Evolutionary conservation across 176 grass and related monocot species (phyloP), one percentile per base, ranked within the genome.

Genomic region (Cenchrus americanus): DNA sequence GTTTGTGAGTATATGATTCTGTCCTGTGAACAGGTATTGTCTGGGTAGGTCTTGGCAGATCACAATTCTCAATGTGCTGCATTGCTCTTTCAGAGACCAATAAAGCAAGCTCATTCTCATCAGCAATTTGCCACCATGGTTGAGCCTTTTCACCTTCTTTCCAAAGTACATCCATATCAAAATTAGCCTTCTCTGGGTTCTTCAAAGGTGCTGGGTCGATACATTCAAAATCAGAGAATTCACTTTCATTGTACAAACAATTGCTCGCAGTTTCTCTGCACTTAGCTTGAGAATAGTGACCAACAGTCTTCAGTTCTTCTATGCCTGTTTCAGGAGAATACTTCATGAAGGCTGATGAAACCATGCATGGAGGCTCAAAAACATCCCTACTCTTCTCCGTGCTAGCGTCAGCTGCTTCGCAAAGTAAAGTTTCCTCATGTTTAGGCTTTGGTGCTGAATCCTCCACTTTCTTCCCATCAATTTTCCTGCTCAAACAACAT

Each of bases 1-100:
- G 76, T 69, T 80, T 89, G 57, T 32, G 50, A 72, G 30, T 46
- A 27, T 3, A 21, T 74, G 67, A 66, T 71, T 61, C 62, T 76
- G 76, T 63, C 43, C 60, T 12, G 12, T 68, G 52, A 84, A 87
- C 63, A 85, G 14, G 73, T 50, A 87, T 72, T 22, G 78, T 91
- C 53, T 93, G 88, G 12, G 82, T 82, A 24, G 92, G 92, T 70
- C 84, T 97, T 76, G 95, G 95, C 18, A 97, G 87, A 77, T 97
- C 95, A 58, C 92, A 97, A 44, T 97, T 97, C 72, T 97, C 95
- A 59, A 97, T 84, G 72, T 88, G 66, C 12, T 82, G 84, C 82
- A 43, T 46, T 85, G 92, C 84, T 81, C 88, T 94, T 86, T 98
- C 84, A 65, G 95, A 84, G 73, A 98, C 88, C 30, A 98, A 75